phyloP scores from a whole-genome alignment of 306 rosid genomes.

The Heteromeles arbutifolia region DNA sequence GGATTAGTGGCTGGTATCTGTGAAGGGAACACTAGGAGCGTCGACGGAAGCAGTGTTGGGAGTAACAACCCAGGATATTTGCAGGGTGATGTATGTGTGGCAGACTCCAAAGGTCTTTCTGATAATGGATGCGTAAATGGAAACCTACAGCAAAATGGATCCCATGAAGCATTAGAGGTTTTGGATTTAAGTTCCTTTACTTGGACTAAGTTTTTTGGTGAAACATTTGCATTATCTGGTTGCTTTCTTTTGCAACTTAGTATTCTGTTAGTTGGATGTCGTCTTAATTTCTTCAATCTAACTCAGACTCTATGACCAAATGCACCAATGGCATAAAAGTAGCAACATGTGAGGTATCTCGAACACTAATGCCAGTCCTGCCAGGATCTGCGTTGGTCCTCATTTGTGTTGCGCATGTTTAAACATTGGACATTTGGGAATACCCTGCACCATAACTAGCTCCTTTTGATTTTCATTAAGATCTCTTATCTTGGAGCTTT shows the following conservation, averaged over 20 bases:
- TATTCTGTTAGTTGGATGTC: slow-evolving; percentile 9
- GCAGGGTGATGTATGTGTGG: slow-evolving; percentile 22
- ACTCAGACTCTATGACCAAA: slow-evolving; percentile 9
- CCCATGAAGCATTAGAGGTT: slow-evolving; percentile 55
- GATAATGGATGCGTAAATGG: slow-evolving; percentile 22
- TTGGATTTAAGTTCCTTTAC: slow-evolving; percentile 36
- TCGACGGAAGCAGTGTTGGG: slow-evolving; percentile 31
- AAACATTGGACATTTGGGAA: slow-evolving; percentile 15
- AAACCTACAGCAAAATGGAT: slow-evolving; percentile 25
- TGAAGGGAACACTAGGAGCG: slow-evolving; percentile 29
- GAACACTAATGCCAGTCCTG: slow-evolving; percentile 1
- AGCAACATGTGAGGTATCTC: slow-evolving; percentile 13
- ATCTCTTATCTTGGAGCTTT: neutral
- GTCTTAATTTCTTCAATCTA: slow-evolving; percentile 5
- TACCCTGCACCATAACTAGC: neutral
- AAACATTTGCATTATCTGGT: neutral
- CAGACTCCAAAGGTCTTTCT: slow-evolving; percentile 19
- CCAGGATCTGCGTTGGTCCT: slow-evolving; percentile 13
- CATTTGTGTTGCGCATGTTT: neutral
- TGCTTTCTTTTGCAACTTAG: neutral
- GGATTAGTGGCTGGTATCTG: slow-evolving; percentile 22
- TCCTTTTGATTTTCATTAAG: neutral
- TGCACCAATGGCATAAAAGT: slow-evolving; percentile 9
- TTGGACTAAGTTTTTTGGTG: neutral
- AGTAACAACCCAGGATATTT: slow-evolving; percentile 21